Evolutionary conservation across 106 monocot genomes (phyloP).

Genomic region (Allium cepa): DNA sequence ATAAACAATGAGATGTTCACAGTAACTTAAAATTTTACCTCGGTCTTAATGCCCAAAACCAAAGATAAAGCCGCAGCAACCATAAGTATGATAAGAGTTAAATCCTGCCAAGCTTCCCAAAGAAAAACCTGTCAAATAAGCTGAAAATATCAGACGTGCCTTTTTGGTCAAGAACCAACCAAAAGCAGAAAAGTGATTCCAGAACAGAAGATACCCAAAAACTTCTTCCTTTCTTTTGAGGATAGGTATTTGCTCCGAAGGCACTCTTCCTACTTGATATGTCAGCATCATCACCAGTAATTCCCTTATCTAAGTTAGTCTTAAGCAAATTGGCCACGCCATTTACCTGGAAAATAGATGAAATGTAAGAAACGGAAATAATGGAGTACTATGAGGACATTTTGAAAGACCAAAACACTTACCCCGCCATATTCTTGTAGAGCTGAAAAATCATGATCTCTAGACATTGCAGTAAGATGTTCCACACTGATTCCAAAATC

Average conservation of each 20-base stretch:
- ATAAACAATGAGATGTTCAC: too few species aligned
- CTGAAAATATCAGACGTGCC: too few species aligned
- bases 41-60: constrained; percentile 79
- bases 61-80: constrained; percentile 78
- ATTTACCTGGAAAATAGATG: constrained; percentile 31
- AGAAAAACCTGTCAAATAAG: constrained; percentile 47
- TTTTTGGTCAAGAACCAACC: too few species aligned
- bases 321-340: constrained; percentile 51
- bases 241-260: constrained; percentile 88
- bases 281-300: constrained; percentile 67
- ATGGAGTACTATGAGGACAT: too few species aligned
- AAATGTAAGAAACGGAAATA: background rate
- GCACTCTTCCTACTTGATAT: constrained; percentile 42
- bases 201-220: constrained; percentile 50
- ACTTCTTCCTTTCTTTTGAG: constrained; percentile 80
- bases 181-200: too few species aligned
- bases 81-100: constrained; percentile 84
- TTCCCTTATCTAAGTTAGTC: constrained; percentile 63
- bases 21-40: constrained; percentile 17
- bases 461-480: constrained; percentile 68
- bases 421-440: constrained; percentile 72
- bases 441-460: constrained; percentile 71
- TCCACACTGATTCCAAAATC: constrained; percentile 66
- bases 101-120: constrained; percentile 89
- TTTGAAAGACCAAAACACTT: constrained; percentile 12